Base-by-base conservation (phyloP, 2,329 filamentous ascomycete genomes). In the Elsinoe necatrix region DNA sequence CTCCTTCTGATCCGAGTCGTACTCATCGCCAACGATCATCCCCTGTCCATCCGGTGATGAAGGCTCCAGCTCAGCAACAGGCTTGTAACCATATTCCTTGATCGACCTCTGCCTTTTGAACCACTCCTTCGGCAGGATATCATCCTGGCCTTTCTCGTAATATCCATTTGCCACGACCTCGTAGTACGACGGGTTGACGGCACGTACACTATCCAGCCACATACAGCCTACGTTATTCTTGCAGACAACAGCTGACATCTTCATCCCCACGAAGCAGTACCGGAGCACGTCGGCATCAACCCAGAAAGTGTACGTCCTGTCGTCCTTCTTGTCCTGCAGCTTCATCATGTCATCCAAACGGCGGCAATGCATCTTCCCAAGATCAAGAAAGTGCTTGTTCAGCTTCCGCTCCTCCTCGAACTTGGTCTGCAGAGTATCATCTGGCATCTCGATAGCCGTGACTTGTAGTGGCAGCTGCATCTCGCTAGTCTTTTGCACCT, bases 401-500 rank as follows among this genome's bases (percentile, higher is more conserved):
- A 55, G 68, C 14, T 68, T 59, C 6, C 71, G 68, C 56, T 73
- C 68, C 3, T 63, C 59, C 14, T 67, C 64, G 65, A 82, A 80
- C 59, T 84, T 77, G 0, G 73, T 68, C 14, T 73, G 69, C 4
- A 71, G 67, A 0, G 77, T 71, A 0, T 73, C 63, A 0, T 69
- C 69, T 0, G 82, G 74, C 2, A 69, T 68, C 1, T 76, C 66
- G 16, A 88, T 74, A 0, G 70, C 65, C 0, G 75, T 71, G 12
- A 93, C 73, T 64, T 89, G 80, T 41, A 88, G 80, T 1, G 78
- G 79, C 54, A 80, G 73, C 2, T 79, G 75, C 39, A 80, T 76
- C 31, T 77, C 69, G 1, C 76, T 70, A 5, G 73, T 69, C 52
- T 69, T 75, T 60, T 83, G 72, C 6, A 78, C 74, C 51, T 77